Evolutionary conservation across 108 stramenopile species (phyloP).

Genomic region (Aurantiochytrium sp.): DNA sequence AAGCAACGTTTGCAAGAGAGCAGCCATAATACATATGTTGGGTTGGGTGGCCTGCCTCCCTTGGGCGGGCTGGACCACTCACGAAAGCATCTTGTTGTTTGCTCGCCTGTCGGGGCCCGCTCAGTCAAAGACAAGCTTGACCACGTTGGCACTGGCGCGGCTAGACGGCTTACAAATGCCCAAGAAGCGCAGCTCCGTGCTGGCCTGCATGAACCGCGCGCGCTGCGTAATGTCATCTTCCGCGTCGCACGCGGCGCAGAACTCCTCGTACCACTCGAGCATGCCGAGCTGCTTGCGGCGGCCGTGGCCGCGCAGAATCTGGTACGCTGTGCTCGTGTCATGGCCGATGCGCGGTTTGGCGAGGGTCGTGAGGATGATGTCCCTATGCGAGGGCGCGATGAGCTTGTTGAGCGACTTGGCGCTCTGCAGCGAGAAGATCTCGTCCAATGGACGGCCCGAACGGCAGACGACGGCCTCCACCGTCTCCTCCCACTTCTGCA

Average conservation of each 20-base stretch:
- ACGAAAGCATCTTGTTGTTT: too few relatives aligned
- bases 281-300: neutral
- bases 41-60: too few relatives aligned
- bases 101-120: neutral
- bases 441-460: neutral
- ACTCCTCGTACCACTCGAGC: neutral
- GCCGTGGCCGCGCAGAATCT: slow-evolving; percentile 10
- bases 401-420: neutral
- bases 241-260: neutral
- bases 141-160: neutral
- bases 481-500: neutral
- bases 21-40: too few relatives aligned
- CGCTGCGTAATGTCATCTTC: neutral
- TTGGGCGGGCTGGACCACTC: too few relatives aligned
- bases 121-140: neutral
- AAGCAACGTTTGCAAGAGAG: too few relatives aligned
- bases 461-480: neutral
- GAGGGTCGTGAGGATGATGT: neutral
- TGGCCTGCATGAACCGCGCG: neutral
- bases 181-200: neutral
- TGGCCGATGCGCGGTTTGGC: neutral
- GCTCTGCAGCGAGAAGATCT: neutral
- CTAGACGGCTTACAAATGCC: neutral
- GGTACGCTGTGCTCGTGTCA: neutral
- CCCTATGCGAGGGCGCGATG: neutral